A percentile compares a stretch with the other conserved stretches of the same genome.
Conservation (phyloP, 1,284 basidiomycete species). For the Sanghuangporus baumii region DNA sequence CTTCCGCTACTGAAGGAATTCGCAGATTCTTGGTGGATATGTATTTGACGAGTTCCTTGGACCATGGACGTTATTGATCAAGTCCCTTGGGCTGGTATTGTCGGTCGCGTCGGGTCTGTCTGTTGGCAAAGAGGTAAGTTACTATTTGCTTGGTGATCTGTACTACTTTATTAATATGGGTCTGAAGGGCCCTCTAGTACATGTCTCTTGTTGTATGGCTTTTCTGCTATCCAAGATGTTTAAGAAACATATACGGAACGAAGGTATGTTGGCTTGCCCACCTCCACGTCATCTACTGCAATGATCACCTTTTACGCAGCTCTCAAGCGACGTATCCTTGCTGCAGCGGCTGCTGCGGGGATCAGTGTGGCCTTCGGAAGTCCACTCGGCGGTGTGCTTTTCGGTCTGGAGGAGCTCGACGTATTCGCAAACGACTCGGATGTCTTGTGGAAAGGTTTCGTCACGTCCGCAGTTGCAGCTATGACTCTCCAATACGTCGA, state of each 20-base stretch:
- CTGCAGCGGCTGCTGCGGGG: slow-evolving; percentile 65
- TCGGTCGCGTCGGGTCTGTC: slow-evolving; percentile 76
- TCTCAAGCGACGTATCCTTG: slow-evolving; percentile 61
- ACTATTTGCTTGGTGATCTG: not conserved
- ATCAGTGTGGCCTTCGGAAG: slow-evolving; percentile 75
- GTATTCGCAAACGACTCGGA: slow-evolving; percentile 64
- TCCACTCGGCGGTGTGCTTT: slow-evolving; percentile 69
- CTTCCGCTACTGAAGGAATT: not conserved
- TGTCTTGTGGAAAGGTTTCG: slow-evolving; percentile 73
- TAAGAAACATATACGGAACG: slow-evolving; percentile 51
- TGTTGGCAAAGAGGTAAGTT: slow-evolving; percentile 61
- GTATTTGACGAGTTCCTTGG: slow-evolving; percentile 65
- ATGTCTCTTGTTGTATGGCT: slow-evolving; percentile 67
- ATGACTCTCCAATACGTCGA: slow-evolving; percentile 67
- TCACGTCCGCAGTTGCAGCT: slow-evolving; percentile 67
- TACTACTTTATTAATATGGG: not conserved
- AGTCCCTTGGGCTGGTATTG: slow-evolving; percentile 70
- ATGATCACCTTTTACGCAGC: slow-evolving; percentile 31
- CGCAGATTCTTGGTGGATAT: slow-evolving; percentile 66
- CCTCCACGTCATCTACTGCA: not conserved
- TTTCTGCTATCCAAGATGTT: slow-evolving; percentile 51
- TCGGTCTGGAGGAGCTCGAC: slow-evolving; percentile 69
- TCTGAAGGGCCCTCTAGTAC: slow-evolving; percentile 59
- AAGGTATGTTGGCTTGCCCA: slow-evolving; percentile 36
- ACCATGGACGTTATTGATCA: slow-evolving; percentile 73